phyloP scores from a whole-genome alignment of 2,329 filamentous ascomycete species.

The Xylaria sp. region DNA sequence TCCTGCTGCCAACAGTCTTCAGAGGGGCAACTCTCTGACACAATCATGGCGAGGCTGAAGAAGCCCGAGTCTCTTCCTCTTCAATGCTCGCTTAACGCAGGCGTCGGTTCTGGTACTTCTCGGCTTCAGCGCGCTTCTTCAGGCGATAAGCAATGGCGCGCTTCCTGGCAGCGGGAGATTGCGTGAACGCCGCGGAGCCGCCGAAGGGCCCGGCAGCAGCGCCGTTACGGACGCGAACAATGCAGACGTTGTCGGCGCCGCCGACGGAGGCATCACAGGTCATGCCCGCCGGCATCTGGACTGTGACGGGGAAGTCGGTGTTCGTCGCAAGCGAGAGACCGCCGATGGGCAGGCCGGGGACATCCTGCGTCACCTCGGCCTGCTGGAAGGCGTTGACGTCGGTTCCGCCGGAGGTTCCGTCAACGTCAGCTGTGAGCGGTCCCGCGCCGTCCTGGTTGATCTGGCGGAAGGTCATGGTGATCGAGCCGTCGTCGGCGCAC shows the following conservation, averaged over 20 bases:
- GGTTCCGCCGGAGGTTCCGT: slow-evolving; percentile 71
- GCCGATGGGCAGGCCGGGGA: slow-evolving; percentile 66
- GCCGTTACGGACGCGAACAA: slow-evolving; percentile 71
- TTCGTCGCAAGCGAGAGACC: slow-evolving; percentile 69
- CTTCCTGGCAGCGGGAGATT: slow-evolving; percentile 68
- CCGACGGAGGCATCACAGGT: slow-evolving; percentile 70
- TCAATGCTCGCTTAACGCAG: slow-evolving; percentile 29
- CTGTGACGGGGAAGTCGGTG: slow-evolving; percentile 72
- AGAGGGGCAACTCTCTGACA: not conserved
- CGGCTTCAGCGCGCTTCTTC: slow-evolving; percentile 50
- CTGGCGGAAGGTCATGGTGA: slow-evolving; percentile 74
- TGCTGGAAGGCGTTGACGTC: slow-evolving; percentile 69
- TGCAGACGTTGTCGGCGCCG: slow-evolving; percentile 70
- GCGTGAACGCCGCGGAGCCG: slow-evolving; percentile 73
- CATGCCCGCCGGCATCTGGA: slow-evolving; percentile 75
- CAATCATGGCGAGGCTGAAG: not conserved
- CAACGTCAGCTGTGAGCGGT: slow-evolving; percentile 69
- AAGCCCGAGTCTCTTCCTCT: not conserved
- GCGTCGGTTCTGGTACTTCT: slow-evolving; percentile 38
- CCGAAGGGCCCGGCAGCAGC: slow-evolving; percentile 74
- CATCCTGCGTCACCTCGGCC: slow-evolving; percentile 68
- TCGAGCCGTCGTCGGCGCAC: slow-evolving; percentile 66
- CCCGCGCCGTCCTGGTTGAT: slow-evolving; percentile 78
- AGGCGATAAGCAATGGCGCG: slow-evolving; percentile 67
- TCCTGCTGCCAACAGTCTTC: not conserved